Conservation (phyloP, 192 early-diverging fungal genomes). For the Backusella macrospora region DNA sequence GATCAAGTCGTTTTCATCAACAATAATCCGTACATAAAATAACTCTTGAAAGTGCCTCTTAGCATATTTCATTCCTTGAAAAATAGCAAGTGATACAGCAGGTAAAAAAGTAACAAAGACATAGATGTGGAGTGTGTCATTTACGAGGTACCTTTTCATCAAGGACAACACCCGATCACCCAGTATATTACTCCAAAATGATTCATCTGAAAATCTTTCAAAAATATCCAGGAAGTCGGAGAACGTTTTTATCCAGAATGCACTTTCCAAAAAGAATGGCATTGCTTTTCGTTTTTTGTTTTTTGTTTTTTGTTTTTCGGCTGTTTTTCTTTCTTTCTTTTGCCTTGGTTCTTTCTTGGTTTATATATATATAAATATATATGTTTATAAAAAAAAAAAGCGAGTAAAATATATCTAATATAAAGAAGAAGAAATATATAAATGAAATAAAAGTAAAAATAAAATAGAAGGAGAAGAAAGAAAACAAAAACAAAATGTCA, state of each 20-base stretch:
- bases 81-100: background rate
- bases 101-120: conserved; percentile 18
- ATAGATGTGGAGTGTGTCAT: conserved; percentile 20
- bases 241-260: background rate
- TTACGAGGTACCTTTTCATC: conserved; percentile 14
- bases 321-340: no score
- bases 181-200: conserved; percentile 22
- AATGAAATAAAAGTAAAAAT: background rate
- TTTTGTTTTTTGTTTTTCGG: no score
- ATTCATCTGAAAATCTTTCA: conserved; percentile 17
- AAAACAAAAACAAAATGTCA: background rate
- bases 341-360: background rate
- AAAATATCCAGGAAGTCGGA: conserved; percentile 17
- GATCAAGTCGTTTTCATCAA: conserved; percentile 20
- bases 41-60: background rate
- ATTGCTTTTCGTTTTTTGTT: background rate
- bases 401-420: background rate
- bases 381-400: background rate
- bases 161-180: conserved; percentile 16
- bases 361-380: background rate
- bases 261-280: background rate
- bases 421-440: background rate
- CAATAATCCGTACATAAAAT: conserved; percentile 22
- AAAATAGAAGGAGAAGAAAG: background rate
- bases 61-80: background rate